These are phyloP conservation scores for Aspergillus wentii DNA, from an alignment of 495 filamentous ascomycete species.

Conservation along the genomic window DNA sequence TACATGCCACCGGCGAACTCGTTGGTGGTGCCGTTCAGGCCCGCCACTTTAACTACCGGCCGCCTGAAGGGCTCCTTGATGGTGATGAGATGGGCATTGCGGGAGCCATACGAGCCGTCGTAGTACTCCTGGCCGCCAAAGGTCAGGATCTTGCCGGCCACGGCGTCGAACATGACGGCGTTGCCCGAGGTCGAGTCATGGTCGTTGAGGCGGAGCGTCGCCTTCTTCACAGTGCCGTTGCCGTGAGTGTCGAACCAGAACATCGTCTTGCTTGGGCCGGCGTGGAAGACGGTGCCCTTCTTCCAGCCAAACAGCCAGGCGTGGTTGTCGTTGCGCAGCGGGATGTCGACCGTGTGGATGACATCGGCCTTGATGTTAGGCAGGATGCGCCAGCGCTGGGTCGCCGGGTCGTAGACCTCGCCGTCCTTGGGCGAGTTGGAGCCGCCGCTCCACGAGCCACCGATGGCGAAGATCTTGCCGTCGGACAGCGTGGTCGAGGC, in stretches of 20 bases:
- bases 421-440: slow-evolving; percentile 41
- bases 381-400: slow-evolving; percentile 33
- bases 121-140: slow-evolving; percentile 48
- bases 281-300: slow-evolving; percentile 49
- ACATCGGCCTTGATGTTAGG: slow-evolving; percentile 30
- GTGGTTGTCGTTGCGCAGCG: slow-evolving; percentile 24
- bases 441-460: slow-evolving; percentile 51
- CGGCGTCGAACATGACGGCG: slow-evolving; percentile 54
- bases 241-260: slow-evolving; percentile 51
- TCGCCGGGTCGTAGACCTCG: slow-evolving; percentile 45
- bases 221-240: slow-evolving; percentile 28
- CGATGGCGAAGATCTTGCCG: slow-evolving; percentile 55
- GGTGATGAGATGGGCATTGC: slow-evolving; percentile 45
- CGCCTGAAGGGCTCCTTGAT: slow-evolving; percentile 23
- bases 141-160: slow-evolving; percentile 49
- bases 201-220: slow-evolving; percentile 32
- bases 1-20: slow-evolving; percentile 39
- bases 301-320: slow-evolving; percentile 61
- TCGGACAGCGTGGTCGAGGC: slow-evolving; percentile 45
- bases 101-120: slow-evolving; percentile 28
- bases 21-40: slow-evolving; percentile 7
- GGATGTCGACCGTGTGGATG: slow-evolving; percentile 48
- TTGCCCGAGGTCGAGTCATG: slow-evolving; percentile 49
- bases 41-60: slow-evolving; percentile 4
- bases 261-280: slow-evolving; percentile 50